Evolutionary conservation across 1,284 basidiomycete genomes (phyloP), one percentile per base, ranked within the genome.

Genomic region (Coniophora puteana): DNA sequence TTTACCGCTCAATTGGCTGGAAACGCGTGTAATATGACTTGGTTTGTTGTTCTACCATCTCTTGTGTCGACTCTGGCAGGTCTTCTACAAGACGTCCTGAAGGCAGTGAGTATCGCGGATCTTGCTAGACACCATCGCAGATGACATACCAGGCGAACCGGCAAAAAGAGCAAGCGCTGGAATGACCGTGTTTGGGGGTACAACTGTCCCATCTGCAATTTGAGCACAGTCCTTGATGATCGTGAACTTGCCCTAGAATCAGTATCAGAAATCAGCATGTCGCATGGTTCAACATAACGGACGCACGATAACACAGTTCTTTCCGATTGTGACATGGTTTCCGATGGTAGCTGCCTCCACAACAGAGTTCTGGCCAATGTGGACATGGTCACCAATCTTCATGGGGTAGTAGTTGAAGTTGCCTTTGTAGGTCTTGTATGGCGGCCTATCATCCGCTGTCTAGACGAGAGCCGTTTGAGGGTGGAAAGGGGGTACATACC

Each of bases 321-420:
- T 89, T 20, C 96, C 95, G 46, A 99, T 96, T 55, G 94, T 84
- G 27, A 98, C 93, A 51, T 94, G 84, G 56, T 85, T 90, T 1
- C 96, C 96, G 24, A 99, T 92, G 3, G 84, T 88, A 0, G 94
- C 93, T 1, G 96, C 95, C 66, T 99, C 94, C 12, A 99, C 78
- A 39, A 99, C 80, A 22, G 80, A 82, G 46, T 82, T 80, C 13
- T 86, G 78, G 4, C 95, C 96, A 36, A 99, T 90, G 46, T 93
- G 85, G 20, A 98, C 95, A 59, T 91, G 85, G 64, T 99, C 94
- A 2, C 92, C 90, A 21, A 99, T 83, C 61, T 95, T 93, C 82
- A 97, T 91, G 2, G 96, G 95, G 57, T 98, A 97, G 65, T 96
- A 98, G 53, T 96, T 97, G 75, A 96, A 97, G 44, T 83, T 81